Conservation (phyloP, 495 filamentous ascomycete genomes). For the Ramalina peruviana region DNA sequence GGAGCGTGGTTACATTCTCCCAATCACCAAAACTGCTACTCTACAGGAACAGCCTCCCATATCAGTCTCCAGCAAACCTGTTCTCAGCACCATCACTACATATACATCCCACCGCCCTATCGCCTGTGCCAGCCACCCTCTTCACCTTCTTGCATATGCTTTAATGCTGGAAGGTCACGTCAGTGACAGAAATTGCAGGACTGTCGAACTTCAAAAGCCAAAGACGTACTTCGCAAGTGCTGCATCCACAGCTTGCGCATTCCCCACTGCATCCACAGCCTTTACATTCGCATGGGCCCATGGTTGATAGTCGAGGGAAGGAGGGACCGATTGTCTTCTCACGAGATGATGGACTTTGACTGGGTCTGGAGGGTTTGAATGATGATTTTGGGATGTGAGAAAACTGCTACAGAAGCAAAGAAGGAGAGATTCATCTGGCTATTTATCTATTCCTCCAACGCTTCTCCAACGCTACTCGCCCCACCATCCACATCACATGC, state of each 20-base stretch:
- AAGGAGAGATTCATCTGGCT: not conserved
- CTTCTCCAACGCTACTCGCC: not conserved
- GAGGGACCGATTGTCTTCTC: too few relatives aligned
- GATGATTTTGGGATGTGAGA: not conserved
- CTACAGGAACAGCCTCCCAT: not conserved
- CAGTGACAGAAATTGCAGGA: too few relatives aligned
- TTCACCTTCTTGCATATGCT: not conserved
- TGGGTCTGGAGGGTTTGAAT: not conserved
- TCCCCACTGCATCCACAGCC: slow-evolving; percentile 4
- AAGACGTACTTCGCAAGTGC: slow-evolving; percentile 11
- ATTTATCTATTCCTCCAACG: not conserved
- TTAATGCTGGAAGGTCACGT: not conserved
- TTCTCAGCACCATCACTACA: too few relatives aligned
- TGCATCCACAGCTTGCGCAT: slow-evolving; percentile 12
- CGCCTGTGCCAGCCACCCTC: not conserved
- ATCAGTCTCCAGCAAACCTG: not conserved
- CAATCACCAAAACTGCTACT: not conserved
- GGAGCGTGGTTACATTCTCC: not conserved
- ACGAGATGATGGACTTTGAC: not conserved
- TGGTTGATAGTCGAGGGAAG: not conserved
- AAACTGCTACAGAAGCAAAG: not conserved
- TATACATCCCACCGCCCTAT: not conserved
- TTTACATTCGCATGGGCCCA: slow-evolving; percentile 10
- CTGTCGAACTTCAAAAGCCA: not conserved
- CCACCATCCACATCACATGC: not conserved